Percentiles rank a stretch among this genome's conserved stretches.
phyloP scores from a whole-genome alignment of 345 rosid genomes.

The Aurinia saxatilis region DNA sequence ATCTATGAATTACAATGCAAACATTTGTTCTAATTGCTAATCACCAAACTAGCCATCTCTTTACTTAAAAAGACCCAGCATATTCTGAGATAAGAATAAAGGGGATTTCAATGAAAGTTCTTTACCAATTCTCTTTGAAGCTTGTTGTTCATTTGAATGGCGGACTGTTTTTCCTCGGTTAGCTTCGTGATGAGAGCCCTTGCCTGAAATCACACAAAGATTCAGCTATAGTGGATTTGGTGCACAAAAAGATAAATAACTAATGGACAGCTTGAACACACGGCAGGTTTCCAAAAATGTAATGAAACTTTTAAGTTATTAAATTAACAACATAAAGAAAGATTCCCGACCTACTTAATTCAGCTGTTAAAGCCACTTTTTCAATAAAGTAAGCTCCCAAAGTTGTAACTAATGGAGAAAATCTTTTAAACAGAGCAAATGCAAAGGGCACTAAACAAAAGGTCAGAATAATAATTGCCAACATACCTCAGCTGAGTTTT shows the following conservation, averaged over 20 bases:
- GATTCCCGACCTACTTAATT: no score
- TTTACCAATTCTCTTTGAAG: constrained; percentile 73
- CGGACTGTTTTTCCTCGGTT: constrained; percentile 50
- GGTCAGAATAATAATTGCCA: not conserved
- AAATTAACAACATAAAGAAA: no score
- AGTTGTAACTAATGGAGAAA: no score
- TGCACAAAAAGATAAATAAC: not conserved
- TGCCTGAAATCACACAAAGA: constrained; percentile 34
- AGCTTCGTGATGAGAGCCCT: constrained; percentile 49
- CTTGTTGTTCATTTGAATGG: constrained; percentile 43
- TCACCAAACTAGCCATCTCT: not conserved
- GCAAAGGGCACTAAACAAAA: not conserved
- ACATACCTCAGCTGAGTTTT: constrained; percentile 43
- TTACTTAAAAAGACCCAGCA: not conserved
- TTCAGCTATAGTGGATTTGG: no score
- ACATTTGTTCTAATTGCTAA: not conserved
- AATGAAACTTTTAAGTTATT: no score
- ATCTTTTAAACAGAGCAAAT: constrained; percentile 7
- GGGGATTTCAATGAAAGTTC: no score
- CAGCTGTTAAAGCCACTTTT: no score
- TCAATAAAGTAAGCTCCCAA: constrained; percentile 2
- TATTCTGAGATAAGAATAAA: not conserved
- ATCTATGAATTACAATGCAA: not conserved
- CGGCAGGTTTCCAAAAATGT: not conserved
- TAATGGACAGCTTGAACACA: no score